A percentile compares a stretch with the other conserved stretches of the same genome.
Conservation (phyloP, 257 asterid genomes). For the Solanum pimpinellifolium region DNA sequence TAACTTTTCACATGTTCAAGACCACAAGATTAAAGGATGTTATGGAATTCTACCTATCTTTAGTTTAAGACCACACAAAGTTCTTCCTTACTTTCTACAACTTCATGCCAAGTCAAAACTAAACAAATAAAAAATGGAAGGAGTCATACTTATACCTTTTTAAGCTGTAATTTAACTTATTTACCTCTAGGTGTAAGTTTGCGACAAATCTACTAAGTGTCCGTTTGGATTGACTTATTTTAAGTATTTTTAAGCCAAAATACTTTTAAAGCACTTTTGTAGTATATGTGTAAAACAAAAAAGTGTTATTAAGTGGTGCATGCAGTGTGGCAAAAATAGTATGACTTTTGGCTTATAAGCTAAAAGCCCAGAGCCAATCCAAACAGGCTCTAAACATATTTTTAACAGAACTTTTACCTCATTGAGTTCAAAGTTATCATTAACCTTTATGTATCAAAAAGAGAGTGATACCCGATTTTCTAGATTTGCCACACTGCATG, state of each 20-base stretch:
- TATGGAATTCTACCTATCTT: neutral
- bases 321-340: neutral
- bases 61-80: neutral
- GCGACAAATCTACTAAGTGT: neutral
- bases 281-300: neutral
- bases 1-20: neutral
- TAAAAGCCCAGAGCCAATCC: neutral
- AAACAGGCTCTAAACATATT: neutral
- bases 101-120: neutral
- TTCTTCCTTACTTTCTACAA: neutral
- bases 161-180: neutral
- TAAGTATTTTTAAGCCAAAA: neutral
- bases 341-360: neutral
- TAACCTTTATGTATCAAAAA: too few species aligned
- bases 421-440: neutral
- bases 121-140: neutral
- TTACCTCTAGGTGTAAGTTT: neutral
- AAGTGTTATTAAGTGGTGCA: neutral
- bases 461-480: too few species aligned
- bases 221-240: neutral
- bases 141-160: neutral
- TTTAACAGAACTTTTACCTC: neutral
- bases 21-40: neutral
- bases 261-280: neutral
- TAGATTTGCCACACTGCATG: too few species aligned